phyloP scores from a whole-genome alignment of 2,329 filamentous ascomycete species.

The Penicillium aurantiogriseum region DNA sequence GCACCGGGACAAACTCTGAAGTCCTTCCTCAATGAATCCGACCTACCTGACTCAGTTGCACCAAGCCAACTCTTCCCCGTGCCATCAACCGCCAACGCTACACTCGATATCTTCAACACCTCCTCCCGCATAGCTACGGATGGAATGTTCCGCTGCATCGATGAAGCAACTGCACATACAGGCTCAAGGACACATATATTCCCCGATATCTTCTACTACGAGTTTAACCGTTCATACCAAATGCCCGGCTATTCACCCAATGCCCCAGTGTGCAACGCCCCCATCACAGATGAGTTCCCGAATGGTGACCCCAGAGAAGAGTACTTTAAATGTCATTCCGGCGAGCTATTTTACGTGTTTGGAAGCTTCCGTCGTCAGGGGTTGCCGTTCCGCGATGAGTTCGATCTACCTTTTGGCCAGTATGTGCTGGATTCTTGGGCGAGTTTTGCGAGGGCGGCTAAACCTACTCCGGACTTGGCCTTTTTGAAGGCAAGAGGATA shows the following conservation, averaged over 20 bases:
- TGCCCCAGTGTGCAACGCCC: slow-evolving; percentile 47
- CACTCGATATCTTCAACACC: slow-evolving; percentile 57
- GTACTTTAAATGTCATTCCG: slow-evolving; percentile 56
- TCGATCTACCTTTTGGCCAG: slow-evolving; percentile 23
- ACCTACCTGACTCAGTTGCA: slow-evolving; percentile 11
- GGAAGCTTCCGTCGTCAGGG: slow-evolving; percentile 44
- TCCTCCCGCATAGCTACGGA: slow-evolving; percentile 57
- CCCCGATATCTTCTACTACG: slow-evolving; percentile 56
- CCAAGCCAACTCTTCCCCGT: slow-evolving; percentile 36
- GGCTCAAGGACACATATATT: slow-evolving; percentile 49
- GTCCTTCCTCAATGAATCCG: slow-evolving; percentile 43
- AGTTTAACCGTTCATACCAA: slow-evolving; percentile 54
- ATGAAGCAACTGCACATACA: slow-evolving; percentile 58
- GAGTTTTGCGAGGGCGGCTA: slow-evolving; percentile 20
- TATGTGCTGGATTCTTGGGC: slow-evolving; percentile 27
- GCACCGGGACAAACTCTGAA: slow-evolving; percentile 45
- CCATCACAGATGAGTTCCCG: slow-evolving; percentile 37
- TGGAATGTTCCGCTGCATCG: slow-evolving; percentile 59
- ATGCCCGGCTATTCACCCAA: slow-evolving; percentile 57
- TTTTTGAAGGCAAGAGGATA: slow-evolving; percentile 21
- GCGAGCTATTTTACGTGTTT: slow-evolving; percentile 56
- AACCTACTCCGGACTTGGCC: slow-evolving; percentile 16
- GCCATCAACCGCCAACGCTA: slow-evolving; percentile 49
- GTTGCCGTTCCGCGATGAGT: slow-evolving; percentile 19
- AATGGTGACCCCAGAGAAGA: slow-evolving; percentile 52